Conservation (phyloP, 225 moss, liverwort and hornwort species). For the Physcomitrium patens region DNA sequence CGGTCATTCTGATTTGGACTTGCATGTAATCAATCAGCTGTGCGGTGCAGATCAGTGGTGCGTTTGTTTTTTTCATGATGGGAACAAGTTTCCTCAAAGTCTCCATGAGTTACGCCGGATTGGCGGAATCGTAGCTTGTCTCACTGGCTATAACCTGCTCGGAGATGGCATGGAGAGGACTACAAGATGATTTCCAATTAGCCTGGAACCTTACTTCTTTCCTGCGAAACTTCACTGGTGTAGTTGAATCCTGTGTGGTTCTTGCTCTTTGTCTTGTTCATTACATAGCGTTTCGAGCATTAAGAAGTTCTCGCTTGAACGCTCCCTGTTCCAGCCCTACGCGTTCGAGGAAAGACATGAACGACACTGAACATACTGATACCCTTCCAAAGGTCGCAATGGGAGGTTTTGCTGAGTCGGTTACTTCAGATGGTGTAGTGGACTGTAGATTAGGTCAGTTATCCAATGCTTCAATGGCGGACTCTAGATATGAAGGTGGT, state of each 20-base stretch:
- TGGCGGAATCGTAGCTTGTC: constrained; percentile 19
- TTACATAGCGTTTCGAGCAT: constrained; percentile 32
- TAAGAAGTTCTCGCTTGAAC: constrained; percentile 39
- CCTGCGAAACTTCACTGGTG: constrained; percentile 33
- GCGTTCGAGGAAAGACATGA: constrained; percentile 3
- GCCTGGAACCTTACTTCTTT: constrained; percentile 32
- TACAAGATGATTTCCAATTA: constrained; percentile 28
- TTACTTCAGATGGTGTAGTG: constrained; percentile 3
- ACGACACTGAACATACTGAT: constrained; percentile 10
- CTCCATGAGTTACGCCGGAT: constrained; percentile 14
- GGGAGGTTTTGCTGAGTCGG: constrained; percentile 11
- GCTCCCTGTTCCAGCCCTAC: constrained; percentile 41
- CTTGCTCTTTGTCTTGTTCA: constrained; percentile 41
- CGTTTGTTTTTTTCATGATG: neutral
- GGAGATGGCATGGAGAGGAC: constrained; percentile 61
- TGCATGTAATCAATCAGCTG: neutral
- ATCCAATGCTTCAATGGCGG: constrained; percentile 21
- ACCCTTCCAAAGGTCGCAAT: constrained; percentile 19
- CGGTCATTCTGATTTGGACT: neutral
- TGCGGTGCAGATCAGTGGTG: neutral
- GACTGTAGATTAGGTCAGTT: constrained; percentile 4
- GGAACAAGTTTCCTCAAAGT: neutral
- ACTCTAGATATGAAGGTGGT: constrained; percentile 26
- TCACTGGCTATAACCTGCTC: constrained; percentile 18
- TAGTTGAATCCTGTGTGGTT: constrained; percentile 40